Evolutionary conservation across 441 rosid species (phyloP).

Genomic region (Iberis amara): DNA sequence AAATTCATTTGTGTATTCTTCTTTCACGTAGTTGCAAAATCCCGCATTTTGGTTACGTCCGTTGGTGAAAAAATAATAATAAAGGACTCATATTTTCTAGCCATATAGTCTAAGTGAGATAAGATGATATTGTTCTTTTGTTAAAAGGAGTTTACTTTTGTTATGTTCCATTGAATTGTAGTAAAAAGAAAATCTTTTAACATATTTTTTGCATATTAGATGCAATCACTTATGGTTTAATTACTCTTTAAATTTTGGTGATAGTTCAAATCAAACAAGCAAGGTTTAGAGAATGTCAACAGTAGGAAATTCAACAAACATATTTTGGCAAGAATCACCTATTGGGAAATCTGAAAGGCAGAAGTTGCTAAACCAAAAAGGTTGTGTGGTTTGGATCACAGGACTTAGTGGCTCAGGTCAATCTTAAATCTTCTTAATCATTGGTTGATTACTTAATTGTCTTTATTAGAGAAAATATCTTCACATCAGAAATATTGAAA

Average conservation of each 20-base stretch:
- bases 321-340: slow-evolving; percentile 83
- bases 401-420: slow-evolving; percentile 95
- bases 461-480: no score
- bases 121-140: background rate
- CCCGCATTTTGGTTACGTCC: no score
- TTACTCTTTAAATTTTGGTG: slow-evolving; percentile 11
- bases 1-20: no score
- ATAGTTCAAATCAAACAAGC: background rate
- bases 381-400: slow-evolving; percentile 90
- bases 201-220: slow-evolving; percentile 9
- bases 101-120: background rate
- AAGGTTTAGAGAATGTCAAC: slow-evolving; percentile 40
- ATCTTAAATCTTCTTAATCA: background rate
- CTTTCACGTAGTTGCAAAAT: no score
- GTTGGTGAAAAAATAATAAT: no score
- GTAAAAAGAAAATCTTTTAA: background rate
- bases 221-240: slow-evolving; percentile 11
- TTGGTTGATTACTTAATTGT: no score
- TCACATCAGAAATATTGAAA: background rate
- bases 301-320: slow-evolving; percentile 57
- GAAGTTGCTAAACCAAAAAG: slow-evolving; percentile 69
- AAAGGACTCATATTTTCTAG: slow-evolving; percentile 1
- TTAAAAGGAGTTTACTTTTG: background rate
- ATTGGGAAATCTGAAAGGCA: slow-evolving; percentile 75
- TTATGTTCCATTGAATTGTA: background rate